Conservation (phyloP, 495 filamentous ascomycete species). For the Penicillium lagena region DNA sequence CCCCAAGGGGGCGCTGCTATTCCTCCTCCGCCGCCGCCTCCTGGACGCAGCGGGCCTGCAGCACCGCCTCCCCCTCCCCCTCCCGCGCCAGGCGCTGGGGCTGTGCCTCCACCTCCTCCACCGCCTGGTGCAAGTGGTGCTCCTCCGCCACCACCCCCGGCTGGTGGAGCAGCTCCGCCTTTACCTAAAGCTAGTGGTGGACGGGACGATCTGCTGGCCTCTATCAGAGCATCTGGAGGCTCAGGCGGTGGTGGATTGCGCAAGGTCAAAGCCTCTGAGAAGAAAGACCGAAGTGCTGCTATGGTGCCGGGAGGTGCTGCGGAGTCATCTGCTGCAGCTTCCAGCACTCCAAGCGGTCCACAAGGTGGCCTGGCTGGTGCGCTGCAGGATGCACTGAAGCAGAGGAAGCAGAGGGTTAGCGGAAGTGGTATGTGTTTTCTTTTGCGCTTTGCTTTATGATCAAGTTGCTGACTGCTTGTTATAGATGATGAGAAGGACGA, state of each 20-base stretch:
- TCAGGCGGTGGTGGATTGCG: conserved; percentile 62
- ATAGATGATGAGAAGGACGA: conserved; percentile 73
- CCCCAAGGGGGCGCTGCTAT: conserved; percentile 59
- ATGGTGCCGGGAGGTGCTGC: conserved; percentile 53
- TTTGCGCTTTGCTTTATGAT: neutral
- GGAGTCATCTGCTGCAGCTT: conserved; percentile 41
- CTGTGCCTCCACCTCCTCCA: conserved; percentile 48
- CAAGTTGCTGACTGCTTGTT: conserved; percentile 18
- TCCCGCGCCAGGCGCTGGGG: conserved; percentile 19
- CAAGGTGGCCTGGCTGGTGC: conserved; percentile 73
- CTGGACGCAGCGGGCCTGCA: conserved; percentile 1
- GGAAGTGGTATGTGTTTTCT: conserved; percentile 69
- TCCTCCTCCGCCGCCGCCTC: conserved; percentile 27
- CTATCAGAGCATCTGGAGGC: conserved; percentile 75
- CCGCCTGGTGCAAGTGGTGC: conserved; percentile 36
- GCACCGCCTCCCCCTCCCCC: conserved; percentile 38
- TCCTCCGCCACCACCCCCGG: conserved; percentile 64
- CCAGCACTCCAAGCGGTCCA: conserved; percentile 47
- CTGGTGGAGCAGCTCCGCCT: conserved; percentile 56
- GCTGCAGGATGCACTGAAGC: conserved; percentile 65
- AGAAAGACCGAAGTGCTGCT: conserved; percentile 75
- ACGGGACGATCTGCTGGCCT: conserved; percentile 66
- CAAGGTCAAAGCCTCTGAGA: conserved; percentile 71
- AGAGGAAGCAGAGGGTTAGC: conserved; percentile 84
- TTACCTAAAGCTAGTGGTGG: conserved; percentile 44